Base-by-base conservation (phyloP, 1,139 yeast genomes). In the Suhomyces panamericanus region DNA sequence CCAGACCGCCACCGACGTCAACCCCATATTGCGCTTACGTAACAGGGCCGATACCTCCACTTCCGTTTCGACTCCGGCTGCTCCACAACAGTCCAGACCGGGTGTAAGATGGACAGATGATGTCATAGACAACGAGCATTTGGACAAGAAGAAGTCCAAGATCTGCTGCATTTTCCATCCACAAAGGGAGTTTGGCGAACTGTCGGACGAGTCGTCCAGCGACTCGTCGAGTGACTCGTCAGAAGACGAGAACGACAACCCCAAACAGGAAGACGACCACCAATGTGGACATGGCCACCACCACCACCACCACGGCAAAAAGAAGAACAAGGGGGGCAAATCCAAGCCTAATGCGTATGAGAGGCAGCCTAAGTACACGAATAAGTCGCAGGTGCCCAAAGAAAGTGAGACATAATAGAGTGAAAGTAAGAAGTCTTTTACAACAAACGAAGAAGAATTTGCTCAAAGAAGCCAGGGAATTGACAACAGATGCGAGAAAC, bases 121-220 rank as follows among this genome's bases (percentile, higher is more conserved):
- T 41, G 93, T 89, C 4, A 74, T 91, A 6, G 98, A 91, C 64
- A 91, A 91, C 60, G 99, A 91, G 64, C 70, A 86, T 60, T 73
- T 93, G 86, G 79, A 85, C 58, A 87, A 80, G 69, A 91, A 91
- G 69, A 90, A 89, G 63, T 80, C 96, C 15, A 93, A 91, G 64
- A 85, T 91, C n/a, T 93, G 99, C 62, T 91, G 99, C 56, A 91
- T 93, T 17, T 93, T 85, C 68, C 96, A 89, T 59, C 96, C 96
- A 2, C 85, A 84, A 41, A 73, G 81, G 29, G 85, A 81, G 54
- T 85, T 83, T 57, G 93, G 58, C 13, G 57, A 54, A 38, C 52
- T 45, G 48, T 69, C 76, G 15, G 64, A 63, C 10, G 61, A 64
- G 9, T 55, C 56, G 1, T 56, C 63, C 32, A 57, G 59, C 15